Conservation (phyloP, 2,329 filamentous ascomycete species). For the Talaromyces sp. region DNA sequence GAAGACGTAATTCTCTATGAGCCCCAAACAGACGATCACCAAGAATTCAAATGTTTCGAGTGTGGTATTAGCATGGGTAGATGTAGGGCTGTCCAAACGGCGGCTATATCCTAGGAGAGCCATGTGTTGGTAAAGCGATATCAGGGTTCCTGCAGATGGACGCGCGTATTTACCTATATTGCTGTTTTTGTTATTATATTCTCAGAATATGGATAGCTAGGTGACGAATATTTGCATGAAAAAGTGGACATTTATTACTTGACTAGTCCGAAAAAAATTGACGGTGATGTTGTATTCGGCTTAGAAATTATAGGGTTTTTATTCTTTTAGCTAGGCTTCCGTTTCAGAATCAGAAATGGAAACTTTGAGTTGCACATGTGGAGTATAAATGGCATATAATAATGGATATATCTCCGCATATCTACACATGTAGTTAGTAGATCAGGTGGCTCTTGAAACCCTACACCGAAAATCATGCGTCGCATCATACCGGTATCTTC, state of each 20-base stretch:
- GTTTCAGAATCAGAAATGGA: neutral
- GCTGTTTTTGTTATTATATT: neutral
- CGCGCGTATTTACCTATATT: neutral
- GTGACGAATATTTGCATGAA: neutral
- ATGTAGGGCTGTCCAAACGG: neutral
- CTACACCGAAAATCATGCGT: neutral
- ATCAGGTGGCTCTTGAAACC: neutral
- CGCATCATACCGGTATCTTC: neutral
- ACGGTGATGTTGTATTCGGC: neutral
- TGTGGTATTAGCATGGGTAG: neutral
- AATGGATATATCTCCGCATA: neutral
- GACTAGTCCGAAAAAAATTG: neutral
- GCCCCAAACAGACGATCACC: neutral
- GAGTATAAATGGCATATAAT: neutral
- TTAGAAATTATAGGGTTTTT: neutral
- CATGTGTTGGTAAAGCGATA: neutral
- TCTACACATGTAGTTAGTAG: neutral
- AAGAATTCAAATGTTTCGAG: neutral
- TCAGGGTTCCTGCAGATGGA: neutral
- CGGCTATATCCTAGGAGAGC: neutral
- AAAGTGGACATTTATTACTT: neutral
- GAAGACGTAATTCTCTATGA: neutral
- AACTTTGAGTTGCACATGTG: neutral
- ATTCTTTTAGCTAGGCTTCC: neutral
- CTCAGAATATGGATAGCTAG: neutral